Evolutionary conservation across 2,329 filamentous ascomycete species (phyloP).

Genomic region (Aspergillus spinulosporus): DNA sequence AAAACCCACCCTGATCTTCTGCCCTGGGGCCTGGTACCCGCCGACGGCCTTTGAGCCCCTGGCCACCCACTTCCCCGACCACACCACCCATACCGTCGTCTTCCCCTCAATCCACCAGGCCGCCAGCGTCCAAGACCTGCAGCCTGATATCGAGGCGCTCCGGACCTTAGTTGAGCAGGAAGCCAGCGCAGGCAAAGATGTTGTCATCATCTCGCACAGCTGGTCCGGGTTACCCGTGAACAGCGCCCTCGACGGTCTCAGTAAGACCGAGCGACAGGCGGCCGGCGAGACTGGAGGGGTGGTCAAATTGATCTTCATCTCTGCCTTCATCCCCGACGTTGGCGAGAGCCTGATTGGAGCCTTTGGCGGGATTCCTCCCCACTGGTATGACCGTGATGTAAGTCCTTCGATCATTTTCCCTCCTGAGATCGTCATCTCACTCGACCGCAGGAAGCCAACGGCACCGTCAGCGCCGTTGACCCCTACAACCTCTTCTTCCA

Average conservation of each 20-base stretch:
- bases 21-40: slow-evolving; percentile 37
- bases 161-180: background rate
- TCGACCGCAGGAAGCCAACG: background rate
- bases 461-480: background rate
- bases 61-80: slow-evolving; percentile 13
- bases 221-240: slow-evolving; percentile 41
- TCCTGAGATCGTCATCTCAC: background rate
- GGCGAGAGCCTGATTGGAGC: slow-evolving; percentile 33
- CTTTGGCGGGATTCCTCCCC: slow-evolving; percentile 17
- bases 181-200: slow-evolving; percentile 1
- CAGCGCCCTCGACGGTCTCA: slow-evolving; percentile 36
- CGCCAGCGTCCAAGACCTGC: background rate
- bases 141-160: background rate
- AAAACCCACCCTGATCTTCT: slow-evolving; percentile 33
- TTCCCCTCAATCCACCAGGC: background rate
- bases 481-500: background rate
- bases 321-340: slow-evolving; percentile 35
- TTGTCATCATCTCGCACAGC: slow-evolving; percentile 38
- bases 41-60: slow-evolving; percentile 31
- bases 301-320: slow-evolving; percentile 35
- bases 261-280: slow-evolving; percentile 27
- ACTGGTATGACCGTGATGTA: background rate
- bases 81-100: background rate
- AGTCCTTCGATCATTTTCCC: background rate
- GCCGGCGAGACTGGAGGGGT: slow-evolving; percentile 35